phyloP scores from a whole-genome alignment of 495 filamentous ascomycete genomes.

The Penicillium lividum region DNA sequence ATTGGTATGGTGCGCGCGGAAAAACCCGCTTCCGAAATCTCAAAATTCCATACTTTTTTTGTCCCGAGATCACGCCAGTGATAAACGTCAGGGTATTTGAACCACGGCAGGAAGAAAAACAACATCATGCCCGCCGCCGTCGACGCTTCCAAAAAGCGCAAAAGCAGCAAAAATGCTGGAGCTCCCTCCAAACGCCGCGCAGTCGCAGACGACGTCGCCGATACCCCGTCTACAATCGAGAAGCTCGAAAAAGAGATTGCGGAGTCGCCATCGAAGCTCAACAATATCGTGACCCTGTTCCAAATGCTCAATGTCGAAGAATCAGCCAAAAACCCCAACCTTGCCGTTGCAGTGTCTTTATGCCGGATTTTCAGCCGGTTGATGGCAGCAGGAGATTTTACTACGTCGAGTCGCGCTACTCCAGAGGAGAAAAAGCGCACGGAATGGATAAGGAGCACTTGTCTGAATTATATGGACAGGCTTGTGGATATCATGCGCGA shows the following conservation, averaged over 20 bases:
- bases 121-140: constrained; percentile 32
- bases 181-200: constrained; percentile 49
- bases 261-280: constrained; percentile 86
- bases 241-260: constrained; percentile 74
- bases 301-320: constrained; percentile 55
- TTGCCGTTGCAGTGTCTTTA: constrained; percentile 73
- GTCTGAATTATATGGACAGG: constrained; percentile 64
- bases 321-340: constrained; percentile 41
- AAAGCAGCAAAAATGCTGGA: constrained; percentile 37
- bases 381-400: constrained; percentile 71
- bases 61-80: constrained; percentile 21
- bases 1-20: constrained; percentile 56
- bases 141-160: constrained; percentile 41
- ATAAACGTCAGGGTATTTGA: background rate
- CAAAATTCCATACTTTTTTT: constrained; percentile 37
- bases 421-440: constrained; percentile 70
- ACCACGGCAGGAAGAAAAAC: background rate
- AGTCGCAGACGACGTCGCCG: constrained; percentile 43
- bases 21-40: constrained; percentile 42
- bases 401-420: constrained; percentile 58
- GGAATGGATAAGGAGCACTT: constrained; percentile 75
- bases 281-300: constrained; percentile 80
- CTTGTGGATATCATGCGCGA: constrained; percentile 56
- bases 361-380: constrained; percentile 89
- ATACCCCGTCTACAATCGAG: constrained; percentile 59